Evolutionary conservation across 2,329 filamentous ascomycete genomes (phyloP).

Genomic region (Balansia obtecta): DNA sequence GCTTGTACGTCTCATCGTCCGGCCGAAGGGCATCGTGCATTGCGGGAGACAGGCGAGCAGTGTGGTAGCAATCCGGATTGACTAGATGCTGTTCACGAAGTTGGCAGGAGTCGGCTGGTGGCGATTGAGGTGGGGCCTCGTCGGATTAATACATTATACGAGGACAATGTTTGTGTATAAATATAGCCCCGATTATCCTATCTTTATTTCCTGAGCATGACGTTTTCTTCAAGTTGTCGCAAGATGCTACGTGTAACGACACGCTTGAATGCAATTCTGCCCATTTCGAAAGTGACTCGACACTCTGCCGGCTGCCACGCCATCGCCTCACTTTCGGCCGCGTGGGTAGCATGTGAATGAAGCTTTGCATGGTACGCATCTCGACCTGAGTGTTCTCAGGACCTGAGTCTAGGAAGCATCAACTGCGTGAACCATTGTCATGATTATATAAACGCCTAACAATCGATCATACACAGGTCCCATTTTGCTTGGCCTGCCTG

Average conservation of each 20-base stretch:
- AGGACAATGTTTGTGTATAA: too few relatives aligned
- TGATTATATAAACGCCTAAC: slow-evolving; percentile 33
- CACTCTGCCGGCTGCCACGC: neutral
- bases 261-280: neutral
- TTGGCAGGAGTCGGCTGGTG: too few relatives aligned
- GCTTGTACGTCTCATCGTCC: too few relatives aligned
- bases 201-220: too few relatives aligned
- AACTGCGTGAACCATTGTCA: slow-evolving; percentile 8
- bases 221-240: neutral
- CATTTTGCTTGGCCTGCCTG: neutral
- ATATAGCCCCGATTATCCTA: too few relatives aligned
- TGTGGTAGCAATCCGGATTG: too few relatives aligned
- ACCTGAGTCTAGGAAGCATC: neutral
- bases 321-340: neutral
- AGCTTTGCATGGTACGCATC: neutral
- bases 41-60: too few relatives aligned
- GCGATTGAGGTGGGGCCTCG: too few relatives aligned
- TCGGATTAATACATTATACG: too few relatives aligned
- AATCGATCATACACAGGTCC: slow-evolving; percentile 31
- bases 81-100: too few relatives aligned
- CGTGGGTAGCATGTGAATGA: neutral
- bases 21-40: too few relatives aligned
- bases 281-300: neutral
- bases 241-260: neutral
- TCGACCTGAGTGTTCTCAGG: too few relatives aligned